Percentiles rank a stretch among this genome's conserved stretches.
Evolutionary conservation across 2,329 filamentous ascomycete species (phyloP).

Genomic region (Biscogniauxia sp.): DNA sequence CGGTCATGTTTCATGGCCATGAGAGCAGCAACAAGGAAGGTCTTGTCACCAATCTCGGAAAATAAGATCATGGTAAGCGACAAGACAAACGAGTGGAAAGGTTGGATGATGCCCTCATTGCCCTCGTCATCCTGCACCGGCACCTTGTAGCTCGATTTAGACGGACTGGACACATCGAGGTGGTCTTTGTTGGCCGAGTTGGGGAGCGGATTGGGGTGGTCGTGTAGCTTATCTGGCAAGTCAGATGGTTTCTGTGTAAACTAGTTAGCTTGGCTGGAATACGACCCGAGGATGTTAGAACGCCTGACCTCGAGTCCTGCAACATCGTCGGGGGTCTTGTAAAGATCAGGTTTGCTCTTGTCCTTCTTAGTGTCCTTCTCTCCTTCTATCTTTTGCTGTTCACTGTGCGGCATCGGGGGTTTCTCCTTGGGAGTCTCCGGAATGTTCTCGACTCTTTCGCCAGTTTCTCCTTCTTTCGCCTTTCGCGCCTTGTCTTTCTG

Average conservation of each 20-base stretch:
- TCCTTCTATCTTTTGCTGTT: conserved; percentile 64
- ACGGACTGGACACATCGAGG: conserved; percentile 50
- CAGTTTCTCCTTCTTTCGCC: conserved; percentile 63
- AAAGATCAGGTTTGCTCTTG: conserved; percentile 43
- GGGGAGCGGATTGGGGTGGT: conserved; percentile 69
- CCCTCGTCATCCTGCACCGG: conserved; percentile 37
- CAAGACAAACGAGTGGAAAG: conserved; percentile 83
- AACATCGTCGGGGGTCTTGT: conserved; percentile 38
- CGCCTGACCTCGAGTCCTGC: conserved; percentile 58
- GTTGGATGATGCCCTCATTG: conserved; percentile 66
- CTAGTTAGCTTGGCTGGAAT: conserved; percentile 20
- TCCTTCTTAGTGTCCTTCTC: conserved; percentile 39
- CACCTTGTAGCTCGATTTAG: conserved; percentile 31
- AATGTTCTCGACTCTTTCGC: conserved; percentile 66
- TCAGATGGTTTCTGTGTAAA: conserved; percentile 69
- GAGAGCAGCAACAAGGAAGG: conserved; percentile 91
- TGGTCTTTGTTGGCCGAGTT: conserved; percentile 64
- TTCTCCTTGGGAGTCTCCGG: conserved; percentile 84
- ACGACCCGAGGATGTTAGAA: background rate
- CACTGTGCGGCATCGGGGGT: conserved; percentile 76
- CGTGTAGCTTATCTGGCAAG: conserved; percentile 74
- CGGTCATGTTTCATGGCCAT: conserved; percentile 99
- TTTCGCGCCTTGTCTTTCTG: conserved; percentile 79
- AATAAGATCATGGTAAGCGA: conserved; percentile 97
- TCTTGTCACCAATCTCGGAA: conserved; percentile 97